Evolutionary conservation across 139 green algal genomes (phyloP), one percentile per base, ranked within the genome.

Genomic region (Picochlorum sp.): DNA sequence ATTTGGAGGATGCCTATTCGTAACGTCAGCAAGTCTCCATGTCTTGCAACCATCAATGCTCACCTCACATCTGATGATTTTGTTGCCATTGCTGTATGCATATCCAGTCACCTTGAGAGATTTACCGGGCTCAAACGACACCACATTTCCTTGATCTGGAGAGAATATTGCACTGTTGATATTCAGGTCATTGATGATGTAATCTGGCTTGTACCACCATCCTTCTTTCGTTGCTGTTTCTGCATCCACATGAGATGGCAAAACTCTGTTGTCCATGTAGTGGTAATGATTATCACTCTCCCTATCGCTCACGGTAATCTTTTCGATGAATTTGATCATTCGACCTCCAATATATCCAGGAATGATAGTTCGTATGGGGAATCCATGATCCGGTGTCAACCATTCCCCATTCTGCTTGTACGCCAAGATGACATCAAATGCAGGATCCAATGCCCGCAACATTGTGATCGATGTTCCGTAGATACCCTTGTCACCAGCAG

Each of bases 131-230:
- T 34, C n/a, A 20, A 95, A 71, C 2, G 74, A 65, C 23, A 98
- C 49, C 13, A 92, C 64, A 75, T 97, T 89, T 56, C 95, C 87
- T 72, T 99, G 92, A 61, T 71, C 82, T 5, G 94, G 94, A 18
- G 76, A 77, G 13, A 78, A 77, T 11, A 97, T 89, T 23, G 85
- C 90, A 3, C 74, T 87, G 76, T 99, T 96, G 72, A 99, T 92
- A 81, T 97, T 97, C 28, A 99, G 78, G 62, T 99, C 83, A 68
- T 97, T 99, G 85, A 98, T 94, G 71, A 99, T 96, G 74, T 87
- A 98, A 65, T 98, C 93, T 4, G 91, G 89, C 66, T 96, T 92
- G 82, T 85, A 95, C 92, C 93, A 98, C 91, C 89, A 97, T 49
- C 87, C 86, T 68, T 94, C 91, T 46, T 74, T 69, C 52, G 82